Conservation (phyloP, 371 early-diverging fungal genomes). For the Apophysomyces ossiformis region DNA sequence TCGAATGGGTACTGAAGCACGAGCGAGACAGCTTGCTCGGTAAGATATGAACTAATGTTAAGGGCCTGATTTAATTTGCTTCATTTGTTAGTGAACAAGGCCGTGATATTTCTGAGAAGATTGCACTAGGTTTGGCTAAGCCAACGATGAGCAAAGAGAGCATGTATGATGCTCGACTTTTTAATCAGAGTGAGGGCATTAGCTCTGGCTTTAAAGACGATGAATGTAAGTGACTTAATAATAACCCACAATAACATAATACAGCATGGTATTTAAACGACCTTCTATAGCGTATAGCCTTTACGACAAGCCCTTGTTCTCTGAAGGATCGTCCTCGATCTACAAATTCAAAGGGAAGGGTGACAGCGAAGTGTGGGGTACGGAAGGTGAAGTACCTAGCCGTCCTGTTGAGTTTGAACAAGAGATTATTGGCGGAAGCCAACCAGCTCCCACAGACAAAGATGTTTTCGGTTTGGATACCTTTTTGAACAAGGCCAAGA, state of each 20-base stretch:
- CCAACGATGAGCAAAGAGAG: slow-evolving; percentile 88
- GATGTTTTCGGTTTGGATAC: slow-evolving; percentile 68
- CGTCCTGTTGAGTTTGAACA: slow-evolving; percentile 96
- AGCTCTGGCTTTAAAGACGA: slow-evolving; percentile 88
- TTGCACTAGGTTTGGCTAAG: slow-evolving; percentile 94
- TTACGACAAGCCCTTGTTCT: slow-evolving; percentile 92
- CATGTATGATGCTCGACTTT: slow-evolving; percentile 93
- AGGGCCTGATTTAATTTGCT: neutral
- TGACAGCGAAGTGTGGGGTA: slow-evolving; percentile 73
- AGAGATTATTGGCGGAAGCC: slow-evolving; percentile 44
- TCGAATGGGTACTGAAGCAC: slow-evolving; percentile 89
- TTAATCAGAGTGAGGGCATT: slow-evolving; percentile 89
- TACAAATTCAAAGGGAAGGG: slow-evolving; percentile 82
- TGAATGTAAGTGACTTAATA: slow-evolving; percentile 55
- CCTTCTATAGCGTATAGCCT: slow-evolving; percentile 66
- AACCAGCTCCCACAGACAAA: slow-evolving; percentile 30
- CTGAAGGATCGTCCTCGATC: slow-evolving; percentile 69
- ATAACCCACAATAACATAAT: neutral
- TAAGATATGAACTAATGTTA: slow-evolving; percentile 25
- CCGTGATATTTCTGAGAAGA: slow-evolving; percentile 97
- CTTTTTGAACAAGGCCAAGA: slow-evolving; percentile 61
- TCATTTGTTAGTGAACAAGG: slow-evolving; percentile 57
- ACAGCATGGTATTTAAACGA: neutral
- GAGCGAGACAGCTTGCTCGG: slow-evolving; percentile 80
- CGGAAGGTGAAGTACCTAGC: slow-evolving; percentile 44